Conservation (phyloP, 2,329 filamentous ascomycete species). For the Hansfordia pulvinata region DNA sequence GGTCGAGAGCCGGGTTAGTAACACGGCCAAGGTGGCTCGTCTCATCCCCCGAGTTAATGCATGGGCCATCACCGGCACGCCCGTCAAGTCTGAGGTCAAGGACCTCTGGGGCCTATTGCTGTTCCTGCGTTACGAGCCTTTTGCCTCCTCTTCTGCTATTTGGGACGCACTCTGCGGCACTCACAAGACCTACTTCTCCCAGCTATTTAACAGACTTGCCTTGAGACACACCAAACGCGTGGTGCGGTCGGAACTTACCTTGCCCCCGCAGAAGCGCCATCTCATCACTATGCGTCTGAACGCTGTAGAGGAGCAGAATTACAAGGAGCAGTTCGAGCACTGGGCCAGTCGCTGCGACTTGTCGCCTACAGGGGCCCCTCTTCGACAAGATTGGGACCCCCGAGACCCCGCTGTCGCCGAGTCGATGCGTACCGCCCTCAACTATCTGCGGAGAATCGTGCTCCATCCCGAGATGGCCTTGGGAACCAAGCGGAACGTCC, state of each 20-base stretch:
- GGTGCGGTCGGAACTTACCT: constrained; percentile 61
- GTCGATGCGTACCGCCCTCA: constrained; percentile 68
- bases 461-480: constrained; percentile 73
- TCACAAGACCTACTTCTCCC: constrained; percentile 50
- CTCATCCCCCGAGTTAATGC: constrained; percentile 73
- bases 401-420: constrained; percentile 43
- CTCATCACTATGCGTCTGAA: constrained; percentile 86
- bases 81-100: constrained; percentile 62
- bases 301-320: constrained; percentile 82
- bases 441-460: constrained; percentile 66
- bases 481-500: constrained; percentile 47
- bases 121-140: constrained; percentile 71
- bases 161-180: constrained; percentile 55
- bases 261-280: constrained; percentile 75
- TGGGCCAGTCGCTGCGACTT: constrained; percentile 62
- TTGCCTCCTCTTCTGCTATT: constrained; percentile 44
- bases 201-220: constrained; percentile 58
- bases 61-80: constrained; percentile 89
- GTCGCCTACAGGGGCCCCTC: constrained; percentile 47
- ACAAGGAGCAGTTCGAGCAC: constrained; percentile 59
- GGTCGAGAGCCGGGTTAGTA: constrained; percentile 78
- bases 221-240: constrained; percentile 77
- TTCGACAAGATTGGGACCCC: constrained; percentile 48
- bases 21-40: constrained; percentile 68
- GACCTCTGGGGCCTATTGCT: constrained; percentile 71